Evolutionary conservation across 176 grass and related monocot species (phyloP), one percentile per base, ranked within the genome.

Genomic region (Phragmites australis): DNA sequence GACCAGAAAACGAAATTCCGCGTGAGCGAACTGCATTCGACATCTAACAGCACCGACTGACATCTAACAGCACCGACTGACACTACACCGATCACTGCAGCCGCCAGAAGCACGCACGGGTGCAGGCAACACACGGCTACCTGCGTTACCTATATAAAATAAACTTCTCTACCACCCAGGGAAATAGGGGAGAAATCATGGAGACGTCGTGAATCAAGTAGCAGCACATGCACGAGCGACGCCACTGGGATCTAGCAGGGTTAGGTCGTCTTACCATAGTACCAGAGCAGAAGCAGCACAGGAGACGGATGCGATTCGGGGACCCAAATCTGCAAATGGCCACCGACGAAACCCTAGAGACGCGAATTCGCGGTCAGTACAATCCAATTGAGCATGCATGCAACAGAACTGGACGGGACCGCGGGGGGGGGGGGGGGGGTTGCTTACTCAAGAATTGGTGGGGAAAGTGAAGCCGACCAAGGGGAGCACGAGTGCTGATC

Each of bases 281-380:
- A 70, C 40, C 31, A 1, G 62, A 4, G 79, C 69, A 2, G 54
- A 39, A 16, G n/a, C n/a, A 50, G 84, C 70, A 39, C 65, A 17
- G 48, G 15, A 19, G 13, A 19, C 37, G 34, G 41, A 55, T 29
- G 77, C 34, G 13, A 54, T 52, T 30, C 47, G 18, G 70, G 65
- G 60, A 14, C 47, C 13, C 23, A 21, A 11, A 30, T 56, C 16
- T 6, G 65, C 79, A 26, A 23, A 16, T 45, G 60, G 6, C 61
- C 3, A 27, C 47, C 65, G 55, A 63, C n/a, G 74, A 63, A 85
- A 71, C 75, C 83, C 65, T 85, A 85, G 3, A 37, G 6, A 26
- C 32, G 21, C 72, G n/a, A 52, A 34, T 34, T 37, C 15, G 18
- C 70, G 34, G 49, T 21, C 70, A 52, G 10, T 14, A 18, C 48